Evolutionary conservation across 176 grass and related monocot genomes (phyloP), one percentile per base, ranked within the genome.

Genomic region (Oryza glaberrima): DNA sequence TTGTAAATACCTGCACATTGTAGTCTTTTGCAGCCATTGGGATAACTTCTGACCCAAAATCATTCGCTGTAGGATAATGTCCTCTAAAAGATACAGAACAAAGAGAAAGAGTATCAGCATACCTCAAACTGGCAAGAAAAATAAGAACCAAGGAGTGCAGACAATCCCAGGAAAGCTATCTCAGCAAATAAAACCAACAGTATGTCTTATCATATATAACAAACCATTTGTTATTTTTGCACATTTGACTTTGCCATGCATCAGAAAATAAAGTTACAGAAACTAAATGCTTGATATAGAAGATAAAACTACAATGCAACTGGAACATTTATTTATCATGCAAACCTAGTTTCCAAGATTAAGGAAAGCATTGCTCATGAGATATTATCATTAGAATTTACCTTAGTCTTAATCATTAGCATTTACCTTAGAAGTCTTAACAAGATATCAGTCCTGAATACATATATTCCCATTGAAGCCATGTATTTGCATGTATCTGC

Each of bases 31-130:
- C 87, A 85, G 92, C 87, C 79, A 70, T 84, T 23, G 94, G 92
- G 85, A 97, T 94, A 70, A 97, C 89, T 77, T 97, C 94, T 69
- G 90, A 97, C 52, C 90, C 92, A 90, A 97, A 97, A 91, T 94
- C 94, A 97, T 97, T 94, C 68, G 90, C 87, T 23, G 67, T 84
- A 70, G 94, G 85, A 88, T 91, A 94, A 61, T 88, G 79, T n/a
- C 45, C 79, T 84, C 94, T 97, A 84, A 72, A 48, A 46, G 74
- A 56, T 84, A 78, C 26, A 77, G 20, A 90, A 82, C 23, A 74
- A 58, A 72, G 6, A 44, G 8, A 44, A 7, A 8, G 22, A 69
- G 15, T 69, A 46, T 86, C 12, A 45, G 60, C 25, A 7, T 65
- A 26, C 7, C 26, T 25, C 6, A 26, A 26, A 1, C 20, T 22